phyloP scores from a whole-genome alignment of 225 moss, liverwort and hornwort genomes.

The Anthoceros angustus region DNA sequence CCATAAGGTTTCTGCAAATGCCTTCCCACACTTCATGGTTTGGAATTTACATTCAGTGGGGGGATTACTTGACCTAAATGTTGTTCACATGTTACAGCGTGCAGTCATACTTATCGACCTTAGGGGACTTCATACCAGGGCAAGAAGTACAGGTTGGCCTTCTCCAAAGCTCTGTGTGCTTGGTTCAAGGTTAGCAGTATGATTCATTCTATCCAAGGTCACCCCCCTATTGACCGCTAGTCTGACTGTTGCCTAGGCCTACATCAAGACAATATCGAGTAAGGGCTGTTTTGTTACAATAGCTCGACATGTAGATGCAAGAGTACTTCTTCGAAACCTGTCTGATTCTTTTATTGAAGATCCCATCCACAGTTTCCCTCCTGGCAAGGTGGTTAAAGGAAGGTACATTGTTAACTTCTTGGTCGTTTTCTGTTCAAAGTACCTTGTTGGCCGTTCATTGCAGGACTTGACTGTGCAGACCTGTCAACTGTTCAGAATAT shows the following conservation, averaged over 20 bases:
- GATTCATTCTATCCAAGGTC: too few relatives aligned
- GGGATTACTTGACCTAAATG: not conserved
- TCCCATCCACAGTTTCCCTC: slow-evolving; percentile 50
- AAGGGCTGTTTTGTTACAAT: slow-evolving; percentile 80
- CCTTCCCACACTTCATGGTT: not conserved
- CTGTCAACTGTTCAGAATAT: slow-evolving; percentile 18
- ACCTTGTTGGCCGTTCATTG: too few relatives aligned
- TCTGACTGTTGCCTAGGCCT: slow-evolving; percentile 31
- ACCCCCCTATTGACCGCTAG: too few relatives aligned
- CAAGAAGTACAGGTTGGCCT: too few relatives aligned
- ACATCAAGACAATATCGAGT: slow-evolving; percentile 45
- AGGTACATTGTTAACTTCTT: slow-evolving; percentile 19
- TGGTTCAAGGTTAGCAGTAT: too few relatives aligned
- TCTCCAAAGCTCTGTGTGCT: too few relatives aligned
- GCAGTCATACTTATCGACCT: too few relatives aligned
- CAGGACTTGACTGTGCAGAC: not conserved
- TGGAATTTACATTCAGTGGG: too few relatives aligned
- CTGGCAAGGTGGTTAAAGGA: slow-evolving; percentile 79
- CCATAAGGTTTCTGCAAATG: slow-evolving; percentile 27
- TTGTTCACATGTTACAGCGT: not conserved
- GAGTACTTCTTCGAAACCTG: slow-evolving; percentile 56
- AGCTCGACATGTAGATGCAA: slow-evolving; percentile 65
- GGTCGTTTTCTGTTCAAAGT: too few relatives aligned
- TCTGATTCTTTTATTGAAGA: slow-evolving; percentile 53
- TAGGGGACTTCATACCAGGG: too few relatives aligned